Evolutionary conservation across 2,329 filamentous ascomycete species (phyloP), one percentile per base, ranked within the genome.

Genomic region (Phyllosticta paracitricarpa): DNA sequence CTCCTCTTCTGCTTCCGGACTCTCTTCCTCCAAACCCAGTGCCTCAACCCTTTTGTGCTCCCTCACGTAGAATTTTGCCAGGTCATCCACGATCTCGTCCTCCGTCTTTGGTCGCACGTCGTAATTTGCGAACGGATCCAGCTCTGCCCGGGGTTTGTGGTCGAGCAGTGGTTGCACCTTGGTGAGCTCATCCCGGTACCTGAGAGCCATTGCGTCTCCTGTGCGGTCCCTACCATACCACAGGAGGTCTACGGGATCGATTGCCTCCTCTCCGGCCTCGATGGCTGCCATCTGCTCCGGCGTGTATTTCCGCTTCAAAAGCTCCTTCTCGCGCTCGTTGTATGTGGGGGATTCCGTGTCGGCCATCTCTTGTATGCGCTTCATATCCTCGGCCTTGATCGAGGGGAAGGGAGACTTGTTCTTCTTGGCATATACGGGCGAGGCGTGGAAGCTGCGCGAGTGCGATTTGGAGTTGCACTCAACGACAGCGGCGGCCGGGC

Each of bases 281-380:
- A 97, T 85, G 62, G 91, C 90, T 61, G 84, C 85, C 67, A 95
- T 80, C 77, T 97, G 93, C 72, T 88, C 84, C 17, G 86, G 81
- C 0, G 90, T 89, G 79, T 96, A 97, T 67, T 82, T 83, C 69
- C 84, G 76, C 62, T 76, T 75, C 62, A 96, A 80, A 22, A 76
- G 69, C 63, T 81, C 79, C 69, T 84, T 82, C 70, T 94, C 86
- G 65, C 85, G 81, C 51, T 81, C 75, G 14, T 84, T 85, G 77
- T 91, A 94, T 14, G 82, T 78, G 64, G 84, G 81, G 69, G 85
- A 86, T 5, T 67, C 59, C 28, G 62, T 59, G 55, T 66, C 67
- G 35, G 72, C 72, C 51, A 56, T 12, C 14, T 59, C 57, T 35
- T 64, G 55, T 56, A 63, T 25, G 25, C 14, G 35, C 51, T 55